These are phyloP conservation scores for Chrysoporthe cubensis DNA, from an alignment of 2,329 filamentous ascomycete genomes.

Conservation along the genomic window DNA sequence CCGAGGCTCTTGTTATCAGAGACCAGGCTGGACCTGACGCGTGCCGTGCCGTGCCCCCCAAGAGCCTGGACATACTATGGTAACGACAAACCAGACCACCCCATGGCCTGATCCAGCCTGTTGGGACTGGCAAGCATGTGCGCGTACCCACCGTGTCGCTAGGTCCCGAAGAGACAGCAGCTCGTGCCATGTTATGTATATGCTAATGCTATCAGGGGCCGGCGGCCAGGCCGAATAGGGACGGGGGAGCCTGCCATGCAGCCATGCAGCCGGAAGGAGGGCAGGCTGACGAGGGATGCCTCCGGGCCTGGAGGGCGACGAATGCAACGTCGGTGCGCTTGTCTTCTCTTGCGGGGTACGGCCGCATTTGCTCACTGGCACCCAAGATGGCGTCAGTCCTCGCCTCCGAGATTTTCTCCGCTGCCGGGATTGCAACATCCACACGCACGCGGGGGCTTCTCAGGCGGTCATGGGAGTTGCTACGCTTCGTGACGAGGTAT, in stretches of 20 bases:
- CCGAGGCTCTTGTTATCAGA: background rate
- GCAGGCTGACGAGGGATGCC: background rate
- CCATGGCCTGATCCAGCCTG: no score
- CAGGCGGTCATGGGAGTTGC: no score
- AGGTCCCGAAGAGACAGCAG: no score
- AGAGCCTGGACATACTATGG: no score
- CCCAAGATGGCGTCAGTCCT: constrained; percentile 26
- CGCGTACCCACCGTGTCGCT: no score
- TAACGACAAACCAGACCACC: background rate
- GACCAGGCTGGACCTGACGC: background rate
- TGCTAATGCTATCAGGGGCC: no score
- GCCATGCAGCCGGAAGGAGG: background rate
- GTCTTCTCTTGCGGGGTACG: constrained; percentile 22
- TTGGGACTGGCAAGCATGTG: no score
- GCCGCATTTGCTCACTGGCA: constrained; percentile 29
- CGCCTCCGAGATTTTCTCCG: constrained; percentile 36
- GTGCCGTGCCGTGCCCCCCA: no score
- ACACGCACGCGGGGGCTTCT: background rate
- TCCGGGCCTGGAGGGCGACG: background rate
- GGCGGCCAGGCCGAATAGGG: background rate
- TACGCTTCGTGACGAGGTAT: background rate
- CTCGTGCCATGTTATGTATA: no score
- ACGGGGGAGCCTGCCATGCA: no score
- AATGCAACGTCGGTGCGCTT: constrained; percentile 34
- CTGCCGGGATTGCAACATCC: constrained; percentile 6